Base-by-base conservation (phyloP, 2,329 filamentous ascomycete genomes). In the Mycocentrospora acerina region DNA sequence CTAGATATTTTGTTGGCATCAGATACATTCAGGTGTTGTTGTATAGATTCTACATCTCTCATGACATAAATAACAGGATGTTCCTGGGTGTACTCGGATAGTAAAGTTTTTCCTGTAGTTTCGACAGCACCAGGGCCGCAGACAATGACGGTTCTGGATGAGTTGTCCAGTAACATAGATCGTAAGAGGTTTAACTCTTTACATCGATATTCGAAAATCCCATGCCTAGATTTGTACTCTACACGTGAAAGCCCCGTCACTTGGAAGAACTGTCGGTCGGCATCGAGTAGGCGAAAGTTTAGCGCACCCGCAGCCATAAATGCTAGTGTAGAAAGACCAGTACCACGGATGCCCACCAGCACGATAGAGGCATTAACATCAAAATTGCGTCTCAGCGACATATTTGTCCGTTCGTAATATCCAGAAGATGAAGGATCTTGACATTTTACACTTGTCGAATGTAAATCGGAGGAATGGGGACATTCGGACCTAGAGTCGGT, bases 91-190 rank as follows among this genome's bases (percentile, higher is more conserved):
- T 13, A 35, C 6, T 16, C 15, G 13, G 32, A 35, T n/a, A 35
- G 32, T n/a, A 28, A 22, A 10, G 8, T 17, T 14, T 19, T 24
- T 5, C 32, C 32, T 18, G 32, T 26, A 13, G 32, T 10, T 26
- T 35, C 32, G 14, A 35, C 32, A n/a, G 32, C 32, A 11, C 32
- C 32, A 17, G 32, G 32, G 14, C 32, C 32, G 24, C 32, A 35
- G 24, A 35, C 32, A 10, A 35, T 35, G 15, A 35, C 25, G 16
- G 32, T 35, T n/a, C 10, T 28, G 11, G 25, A 17, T 12, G 32
- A 17, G 15, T 35, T 16, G 4, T 19, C 16, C 15, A 28, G n/a
- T 7, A 35, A 26, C 32, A 35, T 35, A 4, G 32, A 35, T 24
- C 32, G 32, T 13, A 35, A 26, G 5, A 35, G 24, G 9, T 15